These are phyloP conservation scores for Backusella tarrabulga DNA, from an alignment of 192 early-diverging fungal genomes.

Conservation along the genomic window DNA sequence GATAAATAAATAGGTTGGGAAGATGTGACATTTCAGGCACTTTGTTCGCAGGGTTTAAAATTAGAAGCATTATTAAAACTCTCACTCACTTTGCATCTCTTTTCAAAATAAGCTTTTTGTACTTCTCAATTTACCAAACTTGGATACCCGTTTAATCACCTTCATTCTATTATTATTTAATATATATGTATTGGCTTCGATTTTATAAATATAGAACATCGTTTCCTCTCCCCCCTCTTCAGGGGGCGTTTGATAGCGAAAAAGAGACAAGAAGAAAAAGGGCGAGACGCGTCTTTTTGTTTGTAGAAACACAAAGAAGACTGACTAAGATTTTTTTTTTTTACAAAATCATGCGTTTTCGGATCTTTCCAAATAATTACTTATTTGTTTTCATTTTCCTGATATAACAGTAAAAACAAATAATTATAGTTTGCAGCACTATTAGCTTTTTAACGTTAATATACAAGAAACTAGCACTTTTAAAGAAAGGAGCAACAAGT, in stretches of 20 bases:
- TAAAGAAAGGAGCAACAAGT: background rate
- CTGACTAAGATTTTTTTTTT: background rate
- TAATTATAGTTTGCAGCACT: background rate
- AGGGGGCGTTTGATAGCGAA: too few relatives aligned
- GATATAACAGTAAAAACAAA: background rate
- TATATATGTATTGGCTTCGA: background rate
- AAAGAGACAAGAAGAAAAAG: background rate
- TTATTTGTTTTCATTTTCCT: background rate
- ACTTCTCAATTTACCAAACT: background rate
- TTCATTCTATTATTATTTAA: background rate
- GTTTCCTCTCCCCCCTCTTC: too few relatives aligned
- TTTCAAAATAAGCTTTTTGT: slow-evolving; percentile 2
- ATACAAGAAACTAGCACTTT: background rate
- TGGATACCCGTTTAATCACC: background rate
- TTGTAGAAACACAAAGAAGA: background rate
- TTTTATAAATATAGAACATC: too few relatives aligned
- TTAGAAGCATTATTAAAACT: background rate
- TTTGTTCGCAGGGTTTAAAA: background rate
- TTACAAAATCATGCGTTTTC: background rate
- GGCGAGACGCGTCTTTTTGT: background rate
- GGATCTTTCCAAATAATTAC: background rate
- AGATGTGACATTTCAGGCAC: background rate
- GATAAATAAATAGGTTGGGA: background rate
- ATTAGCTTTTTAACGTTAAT: background rate
- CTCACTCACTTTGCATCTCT: background rate